Conservation (phyloP, 192 early-diverging fungal species). For the Rhizophagus prolifer region DNA sequence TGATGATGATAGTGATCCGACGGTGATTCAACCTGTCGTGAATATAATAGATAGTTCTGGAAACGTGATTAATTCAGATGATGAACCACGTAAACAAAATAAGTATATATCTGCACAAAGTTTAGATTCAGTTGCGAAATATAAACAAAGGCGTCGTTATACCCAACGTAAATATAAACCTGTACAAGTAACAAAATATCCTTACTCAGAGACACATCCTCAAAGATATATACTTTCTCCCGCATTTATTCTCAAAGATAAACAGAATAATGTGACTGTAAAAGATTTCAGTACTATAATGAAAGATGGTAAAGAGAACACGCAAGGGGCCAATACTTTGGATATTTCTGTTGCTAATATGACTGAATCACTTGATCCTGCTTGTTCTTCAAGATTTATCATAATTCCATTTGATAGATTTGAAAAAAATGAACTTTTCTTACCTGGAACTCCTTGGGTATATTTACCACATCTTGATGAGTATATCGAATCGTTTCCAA, state of each 20-base stretch:
- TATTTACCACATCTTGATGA: constrained; percentile 20
- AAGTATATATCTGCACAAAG: background rate
- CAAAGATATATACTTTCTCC: background rate
- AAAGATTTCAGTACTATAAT: background rate
- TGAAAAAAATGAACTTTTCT: constrained; percentile 21
- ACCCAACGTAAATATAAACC: background rate
- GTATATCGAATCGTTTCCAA: constrained; percentile 14
- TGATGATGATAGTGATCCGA: background rate
- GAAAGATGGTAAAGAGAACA: background rate
- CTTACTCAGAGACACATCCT: background rate
- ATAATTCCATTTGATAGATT: constrained; percentile 24
- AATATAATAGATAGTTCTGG: background rate
- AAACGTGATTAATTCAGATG: background rate
- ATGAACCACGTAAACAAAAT: background rate
- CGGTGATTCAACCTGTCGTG: background rate
- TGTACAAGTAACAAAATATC: background rate
- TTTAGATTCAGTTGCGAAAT: background rate
- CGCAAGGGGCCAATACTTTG: background rate
- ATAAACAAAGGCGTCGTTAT: background rate
- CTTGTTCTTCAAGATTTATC: background rate
- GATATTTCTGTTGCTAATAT: background rate
- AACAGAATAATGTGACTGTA: constrained; percentile 19
- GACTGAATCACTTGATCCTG: background rate
- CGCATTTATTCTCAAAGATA: background rate
- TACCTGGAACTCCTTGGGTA: constrained; percentile 25